Percentiles rank a stretch among this genome's conserved stretches.
These are phyloP conservation scores for Lasiodiplodia citricola DNA, from an alignment of 2,329 filamentous ascomycete genomes.

Conservation along the genomic window DNA sequence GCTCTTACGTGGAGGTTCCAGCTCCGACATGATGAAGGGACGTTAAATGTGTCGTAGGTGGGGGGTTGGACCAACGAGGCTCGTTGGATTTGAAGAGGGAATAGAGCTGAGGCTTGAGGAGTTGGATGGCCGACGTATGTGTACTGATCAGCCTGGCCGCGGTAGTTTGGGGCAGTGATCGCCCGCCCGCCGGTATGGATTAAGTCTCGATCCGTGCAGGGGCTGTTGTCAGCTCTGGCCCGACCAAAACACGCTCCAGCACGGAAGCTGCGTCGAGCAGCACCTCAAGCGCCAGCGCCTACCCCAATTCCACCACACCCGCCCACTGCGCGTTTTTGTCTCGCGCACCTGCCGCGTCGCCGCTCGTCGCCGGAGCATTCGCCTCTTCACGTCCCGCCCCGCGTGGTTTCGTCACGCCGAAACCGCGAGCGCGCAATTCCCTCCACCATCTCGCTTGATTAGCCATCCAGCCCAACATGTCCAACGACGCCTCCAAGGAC, in stretches of 20 bases:
- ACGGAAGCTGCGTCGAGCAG: conserved; percentile 19
- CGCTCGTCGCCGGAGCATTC: conserved; percentile 4
- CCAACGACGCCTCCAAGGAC: conserved; percentile 39
- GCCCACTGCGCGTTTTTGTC: neutral
- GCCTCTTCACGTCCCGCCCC: neutral
- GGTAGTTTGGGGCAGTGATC: conserved; percentile 21
- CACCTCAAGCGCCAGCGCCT: conserved; percentile 3
- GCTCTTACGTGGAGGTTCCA: conserved; percentile 61
- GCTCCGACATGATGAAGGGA: conserved; percentile 43
- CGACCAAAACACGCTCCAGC: conserved; percentile 23
- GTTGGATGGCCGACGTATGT: conserved; percentile 18
- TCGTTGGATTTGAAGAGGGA: conserved; percentile 17
- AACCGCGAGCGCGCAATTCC: conserved; percentile 4
- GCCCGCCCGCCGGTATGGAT: conserved; percentile 1
- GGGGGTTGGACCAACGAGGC: neutral
- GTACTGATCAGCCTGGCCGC: conserved; percentile 24
- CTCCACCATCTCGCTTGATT: neutral
- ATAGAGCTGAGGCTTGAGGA: conserved; percentile 10
- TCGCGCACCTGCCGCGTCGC: conserved; percentile 5
- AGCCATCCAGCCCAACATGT: conserved; percentile 15
- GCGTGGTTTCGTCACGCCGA: neutral
- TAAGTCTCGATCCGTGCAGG: conserved; percentile 10
- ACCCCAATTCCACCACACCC: neutral
- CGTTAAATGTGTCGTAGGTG: neutral
- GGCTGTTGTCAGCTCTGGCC: conserved; percentile 9